Evolutionary conservation across 805 yeast species (phyloP).

Genomic region (Candida peoriensis): DNA sequence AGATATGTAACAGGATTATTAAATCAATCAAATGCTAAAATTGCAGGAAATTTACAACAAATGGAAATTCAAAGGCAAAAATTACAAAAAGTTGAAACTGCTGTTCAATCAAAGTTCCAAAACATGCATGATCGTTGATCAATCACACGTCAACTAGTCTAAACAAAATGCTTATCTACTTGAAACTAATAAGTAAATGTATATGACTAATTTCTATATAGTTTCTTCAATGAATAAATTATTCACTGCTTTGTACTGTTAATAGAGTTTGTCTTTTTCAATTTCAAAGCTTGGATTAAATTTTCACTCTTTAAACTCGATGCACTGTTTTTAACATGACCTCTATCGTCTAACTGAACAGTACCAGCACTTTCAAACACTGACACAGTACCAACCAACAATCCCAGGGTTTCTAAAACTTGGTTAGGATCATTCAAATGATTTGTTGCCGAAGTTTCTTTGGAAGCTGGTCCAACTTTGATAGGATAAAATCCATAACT

Average conservation of each 20-base stretch:
- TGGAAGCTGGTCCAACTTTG: conserved; percentile 90
- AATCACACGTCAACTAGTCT: background rate
- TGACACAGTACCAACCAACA: conserved; percentile 73
- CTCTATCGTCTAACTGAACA: conserved; percentile 71
- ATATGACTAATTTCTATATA: background rate
- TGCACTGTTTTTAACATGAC: conserved; percentile 49
- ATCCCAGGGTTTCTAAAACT: conserved; percentile 78
- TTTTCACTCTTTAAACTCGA: conserved; percentile 33
- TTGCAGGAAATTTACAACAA: conserved; percentile 23
- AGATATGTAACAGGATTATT: conserved; percentile 22
- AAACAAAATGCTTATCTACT: background rate
- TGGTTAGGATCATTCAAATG: conserved; percentile 81
- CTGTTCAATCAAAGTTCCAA: conserved; percentile 1
- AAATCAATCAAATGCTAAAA: conserved; percentile 17
- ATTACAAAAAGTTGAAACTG: conserved; percentile 8
- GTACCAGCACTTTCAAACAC: conserved; percentile 74
- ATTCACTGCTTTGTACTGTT: conserved; percentile 1
- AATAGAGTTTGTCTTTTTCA: conserved; percentile 16
- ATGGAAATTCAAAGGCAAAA: conserved; percentile 20
- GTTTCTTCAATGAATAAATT: background rate
- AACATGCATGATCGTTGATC: background rate
- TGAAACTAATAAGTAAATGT: background rate
- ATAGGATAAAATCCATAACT: conserved; percentile 72
- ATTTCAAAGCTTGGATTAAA: conserved; percentile 16
- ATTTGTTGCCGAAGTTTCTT: conserved; percentile 78